phyloP scores from a whole-genome alignment of 2,329 filamentous ascomycete species.

The Fusarium xyrophilum region DNA sequence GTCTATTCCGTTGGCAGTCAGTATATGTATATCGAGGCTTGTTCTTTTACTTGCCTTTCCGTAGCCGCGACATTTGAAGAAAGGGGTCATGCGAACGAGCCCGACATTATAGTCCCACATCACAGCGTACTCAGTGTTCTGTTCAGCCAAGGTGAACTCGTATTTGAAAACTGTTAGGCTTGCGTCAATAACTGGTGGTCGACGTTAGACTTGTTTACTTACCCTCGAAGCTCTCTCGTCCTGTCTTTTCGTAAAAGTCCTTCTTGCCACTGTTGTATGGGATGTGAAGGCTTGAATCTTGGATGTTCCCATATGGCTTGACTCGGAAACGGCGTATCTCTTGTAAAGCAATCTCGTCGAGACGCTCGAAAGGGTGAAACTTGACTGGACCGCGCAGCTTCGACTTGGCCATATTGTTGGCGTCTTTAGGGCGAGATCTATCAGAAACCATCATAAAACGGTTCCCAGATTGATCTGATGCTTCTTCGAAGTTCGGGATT shows the following conservation, averaged over 20 bases:
- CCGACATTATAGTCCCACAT: conserved; percentile 99
- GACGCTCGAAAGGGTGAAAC: conserved; percentile 75
- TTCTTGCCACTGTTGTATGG: conserved; percentile 97
- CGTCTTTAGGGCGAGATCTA: conserved; percentile 55
- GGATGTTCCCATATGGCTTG: conserved; percentile 68
- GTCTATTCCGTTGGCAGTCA: conserved; percentile 64
- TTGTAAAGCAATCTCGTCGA: conserved; percentile 62
- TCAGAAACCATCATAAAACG: conserved; percentile 20
- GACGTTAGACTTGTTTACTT: conserved; percentile 34
- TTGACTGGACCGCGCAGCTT: conserved; percentile 72
- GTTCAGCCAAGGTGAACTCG: conserved; percentile 73
- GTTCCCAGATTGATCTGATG: conserved; percentile 7
- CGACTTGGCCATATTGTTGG: conserved; percentile 56
- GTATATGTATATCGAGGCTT: not conserved
- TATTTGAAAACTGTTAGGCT: conserved; percentile 56
- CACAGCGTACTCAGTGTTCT: conserved; percentile 73
- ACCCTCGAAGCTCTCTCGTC: conserved; percentile 89
- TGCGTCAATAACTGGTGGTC: conserved; percentile 24
- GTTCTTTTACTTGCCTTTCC: conserved; percentile 70
- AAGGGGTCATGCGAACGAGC: conserved; percentile 89
- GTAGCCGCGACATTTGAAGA: conserved; percentile 91
- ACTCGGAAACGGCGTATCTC: conserved; percentile 71
- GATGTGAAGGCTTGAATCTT: conserved; percentile 73
- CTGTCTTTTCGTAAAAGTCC: conserved; percentile 83
- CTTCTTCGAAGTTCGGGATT: conserved; percentile 12